These are phyloP conservation scores for Pyrenochaeta sp. DNA, from an alignment of 2,329 filamentous ascomycete species.

Conservation along the genomic window DNA sequence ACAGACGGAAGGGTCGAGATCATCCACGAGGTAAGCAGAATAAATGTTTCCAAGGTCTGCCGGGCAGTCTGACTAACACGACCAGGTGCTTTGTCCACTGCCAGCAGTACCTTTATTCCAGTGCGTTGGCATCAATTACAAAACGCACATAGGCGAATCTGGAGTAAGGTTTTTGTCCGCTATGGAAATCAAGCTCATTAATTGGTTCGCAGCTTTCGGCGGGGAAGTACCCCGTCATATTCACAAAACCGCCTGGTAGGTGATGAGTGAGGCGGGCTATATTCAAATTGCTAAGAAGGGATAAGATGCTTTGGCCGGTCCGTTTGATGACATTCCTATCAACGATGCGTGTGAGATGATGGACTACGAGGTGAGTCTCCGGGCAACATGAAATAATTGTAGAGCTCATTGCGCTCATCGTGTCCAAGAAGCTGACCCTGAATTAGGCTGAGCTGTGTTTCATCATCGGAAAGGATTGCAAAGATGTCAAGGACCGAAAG, in stretches of 20 bases:
- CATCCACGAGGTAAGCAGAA: no score
- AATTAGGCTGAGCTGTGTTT: constrained; percentile 33
- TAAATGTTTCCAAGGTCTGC: no score
- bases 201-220: not conserved
- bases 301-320: not conserved
- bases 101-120: not conserved
- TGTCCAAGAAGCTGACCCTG: no score
- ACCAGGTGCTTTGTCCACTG: not conserved
- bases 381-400: not conserved
- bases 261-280: no score
- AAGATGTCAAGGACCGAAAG: constrained; percentile 48
- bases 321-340: not conserved
- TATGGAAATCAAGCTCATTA: not conserved
- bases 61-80: no score
- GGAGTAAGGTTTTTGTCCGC: not conserved
- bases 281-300: not conserved
- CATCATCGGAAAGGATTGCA: constrained; percentile 58
- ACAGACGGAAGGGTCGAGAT: no score
- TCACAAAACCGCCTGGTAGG: not conserved
- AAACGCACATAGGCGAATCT: not conserved
- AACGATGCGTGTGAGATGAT: constrained; percentile 14
- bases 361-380: not conserved
- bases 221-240: not conserved
- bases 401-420: no score
- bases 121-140: not conserved